Percentiles rank a stretch among this genome's conserved stretches.
phyloP scores from a whole-genome alignment of 2,329 filamentous ascomycete genomes.

The Diaporthe nobilis region DNA sequence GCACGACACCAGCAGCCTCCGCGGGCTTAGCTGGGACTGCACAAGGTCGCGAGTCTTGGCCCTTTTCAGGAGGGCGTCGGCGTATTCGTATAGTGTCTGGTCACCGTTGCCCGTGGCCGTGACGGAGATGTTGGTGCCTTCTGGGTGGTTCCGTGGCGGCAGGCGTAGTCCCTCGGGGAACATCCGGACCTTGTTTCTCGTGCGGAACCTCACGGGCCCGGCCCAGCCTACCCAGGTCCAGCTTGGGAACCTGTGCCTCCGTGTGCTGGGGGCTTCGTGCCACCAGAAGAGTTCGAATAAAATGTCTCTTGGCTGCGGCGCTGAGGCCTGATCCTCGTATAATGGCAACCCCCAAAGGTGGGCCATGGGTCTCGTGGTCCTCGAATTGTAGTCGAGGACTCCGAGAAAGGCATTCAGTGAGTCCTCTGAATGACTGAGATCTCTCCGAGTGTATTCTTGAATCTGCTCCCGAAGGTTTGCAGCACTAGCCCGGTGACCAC shows the following conservation, averaged over 20 bases:
- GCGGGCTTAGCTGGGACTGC: background rate
- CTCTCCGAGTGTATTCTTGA: background rate
- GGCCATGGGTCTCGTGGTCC: background rate
- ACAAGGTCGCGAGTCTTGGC: too few relatives aligned
- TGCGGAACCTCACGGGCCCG: background rate
- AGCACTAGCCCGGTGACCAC: background rate
- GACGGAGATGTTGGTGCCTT: background rate
- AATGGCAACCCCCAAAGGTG: constrained; percentile 1
- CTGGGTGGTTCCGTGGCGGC: background rate
- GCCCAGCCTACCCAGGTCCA: constrained; percentile 7
- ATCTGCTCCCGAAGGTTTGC: background rate
- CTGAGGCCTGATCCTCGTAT: background rate
- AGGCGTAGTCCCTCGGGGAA: constrained; percentile 8
- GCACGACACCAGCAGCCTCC: background rate
- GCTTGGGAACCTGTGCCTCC: background rate
- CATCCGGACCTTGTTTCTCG: background rate
- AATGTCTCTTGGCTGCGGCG: background rate
- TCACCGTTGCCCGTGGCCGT: too few relatives aligned
- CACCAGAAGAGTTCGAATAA: constrained; percentile 11
- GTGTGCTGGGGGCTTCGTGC: background rate
- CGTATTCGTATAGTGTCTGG: background rate
- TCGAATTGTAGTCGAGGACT: background rate
- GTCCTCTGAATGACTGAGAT: background rate
- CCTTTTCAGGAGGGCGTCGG: background rate
- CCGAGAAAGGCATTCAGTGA: background rate